These are phyloP conservation scores for Iris macrosiphon DNA, from an alignment of 106 monocot species.

Conservation along the genomic window DNA sequence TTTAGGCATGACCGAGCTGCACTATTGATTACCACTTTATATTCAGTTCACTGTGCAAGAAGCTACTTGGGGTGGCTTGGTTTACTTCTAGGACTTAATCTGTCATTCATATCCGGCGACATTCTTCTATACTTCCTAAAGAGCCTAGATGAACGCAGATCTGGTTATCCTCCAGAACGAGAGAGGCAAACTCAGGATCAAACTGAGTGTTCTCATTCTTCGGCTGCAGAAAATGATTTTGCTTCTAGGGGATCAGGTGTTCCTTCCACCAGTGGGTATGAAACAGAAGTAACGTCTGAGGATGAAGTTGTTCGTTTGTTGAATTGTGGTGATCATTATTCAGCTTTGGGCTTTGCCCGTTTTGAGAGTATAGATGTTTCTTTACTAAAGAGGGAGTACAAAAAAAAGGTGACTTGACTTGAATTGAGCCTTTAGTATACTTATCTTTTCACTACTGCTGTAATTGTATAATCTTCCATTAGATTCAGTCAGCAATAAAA, in stretches of 20 bases:
- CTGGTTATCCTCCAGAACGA: constrained; percentile 25
- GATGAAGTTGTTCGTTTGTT: constrained; percentile 83
- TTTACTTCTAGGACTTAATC: constrained; percentile 61
- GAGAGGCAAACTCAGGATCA: constrained; percentile 16
- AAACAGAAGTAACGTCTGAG: constrained; percentile 79
- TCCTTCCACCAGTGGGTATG: constrained; percentile 86
- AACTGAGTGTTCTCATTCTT: constrained; percentile 27
- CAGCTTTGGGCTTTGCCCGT: constrained; percentile 75
- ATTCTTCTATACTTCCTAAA: constrained; percentile 55
- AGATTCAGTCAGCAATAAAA: background rate
- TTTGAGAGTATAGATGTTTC: constrained; percentile 69
- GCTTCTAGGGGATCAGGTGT: constrained; percentile 22
- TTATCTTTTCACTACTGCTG: no score
- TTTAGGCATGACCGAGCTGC: constrained; percentile 62
- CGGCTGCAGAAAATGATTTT: constrained; percentile 33
- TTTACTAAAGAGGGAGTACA: constrained; percentile 80
- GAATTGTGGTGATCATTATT: constrained; percentile 88
- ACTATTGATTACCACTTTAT: constrained; percentile 59
- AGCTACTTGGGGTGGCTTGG: constrained; percentile 85
- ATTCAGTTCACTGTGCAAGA: constrained; percentile 74
- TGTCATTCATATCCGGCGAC: constrained; percentile 93
- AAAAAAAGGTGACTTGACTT: constrained; percentile 63
- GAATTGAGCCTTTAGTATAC: no score
- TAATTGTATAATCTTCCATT: background rate
- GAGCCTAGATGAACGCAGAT: constrained; percentile 41